phyloP scores from a whole-genome alignment of 2,329 filamentous ascomycete genomes.

The Neonectria faginata region DNA sequence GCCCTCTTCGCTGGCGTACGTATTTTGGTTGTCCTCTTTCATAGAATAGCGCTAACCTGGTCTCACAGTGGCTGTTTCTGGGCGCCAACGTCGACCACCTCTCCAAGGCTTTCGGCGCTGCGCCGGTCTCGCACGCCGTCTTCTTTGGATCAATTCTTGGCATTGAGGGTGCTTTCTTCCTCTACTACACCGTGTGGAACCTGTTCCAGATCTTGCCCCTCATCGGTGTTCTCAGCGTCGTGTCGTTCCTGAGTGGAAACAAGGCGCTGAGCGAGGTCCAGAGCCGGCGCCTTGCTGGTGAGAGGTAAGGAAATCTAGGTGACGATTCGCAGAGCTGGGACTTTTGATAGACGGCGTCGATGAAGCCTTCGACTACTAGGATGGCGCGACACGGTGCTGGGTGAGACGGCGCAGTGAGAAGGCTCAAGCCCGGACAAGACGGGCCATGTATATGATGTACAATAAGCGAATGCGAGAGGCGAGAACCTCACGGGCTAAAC shows the following conservation, averaged over 20 bases:
- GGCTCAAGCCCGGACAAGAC: conserved; percentile 9
- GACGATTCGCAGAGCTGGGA: conserved; percentile 1
- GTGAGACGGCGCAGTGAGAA: conserved; percentile 12
- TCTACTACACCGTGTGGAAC: conserved; percentile 94
- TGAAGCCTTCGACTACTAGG: conserved; percentile 7
- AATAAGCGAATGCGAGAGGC: conserved; percentile 27
- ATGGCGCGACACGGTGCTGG: conserved; percentile 4
- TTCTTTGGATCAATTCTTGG: conserved; percentile 90
- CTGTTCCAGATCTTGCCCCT: conserved; percentile 89
- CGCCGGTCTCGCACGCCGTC: conserved; percentile 82
- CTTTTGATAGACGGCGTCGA: conserved; percentile 13
- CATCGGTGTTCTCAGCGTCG: conserved; percentile 72
- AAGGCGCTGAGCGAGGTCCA: conserved; percentile 95
- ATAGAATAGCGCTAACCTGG: conserved; percentile 36
- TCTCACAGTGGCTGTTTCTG: conserved; percentile 77
- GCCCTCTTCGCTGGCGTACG: conserved; percentile 77
- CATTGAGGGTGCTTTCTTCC: conserved; percentile 92
- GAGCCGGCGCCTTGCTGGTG: conserved; percentile 82
- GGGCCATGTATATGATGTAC: conserved; percentile 32
- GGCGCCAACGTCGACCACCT: conserved; percentile 88
- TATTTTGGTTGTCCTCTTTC: conserved; percentile 24
- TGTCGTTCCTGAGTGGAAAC: conserved; percentile 87
- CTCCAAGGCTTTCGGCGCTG: conserved; percentile 76
- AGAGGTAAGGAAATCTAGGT: conserved; percentile 57
- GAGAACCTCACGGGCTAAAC: conserved; percentile 20